Conservation (phyloP, 1,284 basidiomycete species). For the Moesziomyces aphidis region DNA sequence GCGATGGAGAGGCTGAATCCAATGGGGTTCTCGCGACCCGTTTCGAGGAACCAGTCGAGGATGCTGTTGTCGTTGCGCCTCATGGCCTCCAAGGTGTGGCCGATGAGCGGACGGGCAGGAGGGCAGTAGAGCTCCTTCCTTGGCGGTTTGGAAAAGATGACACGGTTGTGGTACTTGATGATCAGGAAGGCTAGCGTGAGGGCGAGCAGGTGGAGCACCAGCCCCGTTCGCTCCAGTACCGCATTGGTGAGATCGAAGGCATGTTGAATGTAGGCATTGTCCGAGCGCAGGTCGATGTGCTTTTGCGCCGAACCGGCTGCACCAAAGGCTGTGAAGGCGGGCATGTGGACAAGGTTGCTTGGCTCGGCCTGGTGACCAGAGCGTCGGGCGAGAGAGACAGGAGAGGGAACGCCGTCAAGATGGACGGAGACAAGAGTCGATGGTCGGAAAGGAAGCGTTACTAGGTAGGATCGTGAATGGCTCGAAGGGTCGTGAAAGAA, state of each 20-base stretch:
- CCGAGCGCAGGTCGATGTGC: slow-evolving; percentile 27
- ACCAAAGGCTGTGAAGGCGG: slow-evolving; percentile 24
- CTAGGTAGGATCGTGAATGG: no score
- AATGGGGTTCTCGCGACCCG: slow-evolving; percentile 13
- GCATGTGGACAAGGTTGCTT: slow-evolving; percentile 8
- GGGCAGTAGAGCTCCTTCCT: slow-evolving; percentile 31
- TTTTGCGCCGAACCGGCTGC: slow-evolving; percentile 14
- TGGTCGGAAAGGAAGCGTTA: no score
- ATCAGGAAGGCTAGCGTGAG: slow-evolving; percentile 25
- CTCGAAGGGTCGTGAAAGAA: no score
- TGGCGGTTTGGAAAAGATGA: slow-evolving; percentile 27
- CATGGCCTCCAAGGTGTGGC: slow-evolving; percentile 30
- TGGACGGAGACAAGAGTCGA: not conserved
- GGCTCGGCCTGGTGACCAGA: not conserved
- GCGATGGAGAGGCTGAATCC: slow-evolving; percentile 28
- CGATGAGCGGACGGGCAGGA: slow-evolving; percentile 37
- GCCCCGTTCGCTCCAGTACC: slow-evolving; percentile 17
- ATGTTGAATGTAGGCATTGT: slow-evolving; percentile 23
- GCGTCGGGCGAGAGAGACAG: no score
- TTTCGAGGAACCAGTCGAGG: slow-evolving; percentile 28
- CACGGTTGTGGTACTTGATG: slow-evolving; percentile 45
- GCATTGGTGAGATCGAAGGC: slow-evolving; percentile 14
- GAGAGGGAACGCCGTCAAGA: not conserved
- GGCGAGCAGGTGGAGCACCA: slow-evolving; percentile 18
- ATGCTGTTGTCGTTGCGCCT: slow-evolving; percentile 5